Conservation (phyloP, 2,329 filamentous ascomycete genomes). For the Aureobasidium mangrovei region DNA sequence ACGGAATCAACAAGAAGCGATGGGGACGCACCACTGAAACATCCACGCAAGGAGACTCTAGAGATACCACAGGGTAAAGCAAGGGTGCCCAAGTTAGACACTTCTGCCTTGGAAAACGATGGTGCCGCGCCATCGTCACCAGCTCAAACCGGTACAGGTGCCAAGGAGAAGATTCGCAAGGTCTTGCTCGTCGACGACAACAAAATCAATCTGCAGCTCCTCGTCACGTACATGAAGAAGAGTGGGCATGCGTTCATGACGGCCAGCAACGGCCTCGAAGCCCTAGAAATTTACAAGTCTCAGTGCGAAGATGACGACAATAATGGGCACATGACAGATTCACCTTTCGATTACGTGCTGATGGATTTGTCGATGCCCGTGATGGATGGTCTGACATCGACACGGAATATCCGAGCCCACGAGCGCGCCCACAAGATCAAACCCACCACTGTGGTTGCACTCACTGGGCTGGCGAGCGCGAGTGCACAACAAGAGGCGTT, state of each 20-base stretch:
- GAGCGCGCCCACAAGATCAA: slow-evolving; percentile 14
- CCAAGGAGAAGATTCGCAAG: neutral
- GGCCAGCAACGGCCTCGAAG: slow-evolving; percentile 37
- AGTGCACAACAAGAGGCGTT: slow-evolving; percentile 23
- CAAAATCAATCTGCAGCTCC: slow-evolving; percentile 18
- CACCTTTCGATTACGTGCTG: slow-evolving; percentile 33
- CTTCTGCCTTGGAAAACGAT: neutral
- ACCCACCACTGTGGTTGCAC: slow-evolving; percentile 19
- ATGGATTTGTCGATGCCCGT: slow-evolving; percentile 29
- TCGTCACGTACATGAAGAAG: slow-evolving; percentile 15
- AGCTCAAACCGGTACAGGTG: neutral
- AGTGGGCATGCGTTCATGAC: slow-evolving; percentile 17
- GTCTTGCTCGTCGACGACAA: slow-evolving; percentile 21
- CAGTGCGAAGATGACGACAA: neutral
- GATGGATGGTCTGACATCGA: slow-evolving; percentile 11
- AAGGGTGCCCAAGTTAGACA: neutral
- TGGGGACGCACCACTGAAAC: neutral
- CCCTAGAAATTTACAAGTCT: slow-evolving; percentile 31
- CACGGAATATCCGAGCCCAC: slow-evolving; percentile 14
- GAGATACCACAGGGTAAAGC: neutral
- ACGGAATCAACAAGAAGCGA: neutral
- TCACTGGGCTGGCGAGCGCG: slow-evolving; percentile 24
- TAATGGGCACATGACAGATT: neutral
- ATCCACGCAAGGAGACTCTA: neutral
- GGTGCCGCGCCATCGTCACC: neutral